Percentiles rank a stretch among this genome's conserved stretches.
These are phyloP conservation scores for Colletotrichum sublineola DNA, from an alignment of 2,329 filamentous ascomycete species.

Conservation along the genomic window DNA sequence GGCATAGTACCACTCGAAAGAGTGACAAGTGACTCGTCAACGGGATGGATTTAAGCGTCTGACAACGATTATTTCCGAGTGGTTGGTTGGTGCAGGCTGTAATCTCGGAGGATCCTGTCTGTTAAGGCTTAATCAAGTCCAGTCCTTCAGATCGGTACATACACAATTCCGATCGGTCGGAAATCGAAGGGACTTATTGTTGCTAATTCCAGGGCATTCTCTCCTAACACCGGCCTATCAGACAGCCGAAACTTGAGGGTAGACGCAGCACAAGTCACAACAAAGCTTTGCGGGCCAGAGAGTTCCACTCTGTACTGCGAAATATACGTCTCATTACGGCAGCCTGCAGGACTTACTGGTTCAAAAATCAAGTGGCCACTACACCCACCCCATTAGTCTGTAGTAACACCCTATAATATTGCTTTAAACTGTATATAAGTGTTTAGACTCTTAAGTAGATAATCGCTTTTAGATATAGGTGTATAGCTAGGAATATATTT, in stretches of 20 bases:
- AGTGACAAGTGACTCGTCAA: neutral
- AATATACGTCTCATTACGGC: neutral
- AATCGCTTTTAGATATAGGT: too few relatives aligned
- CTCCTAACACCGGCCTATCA: conserved; percentile 13
- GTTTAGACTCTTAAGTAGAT: too few relatives aligned
- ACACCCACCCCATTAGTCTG: too few relatives aligned
- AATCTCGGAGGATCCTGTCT: too few relatives aligned
- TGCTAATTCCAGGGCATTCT: conserved; percentile 27
- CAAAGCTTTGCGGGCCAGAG: neutral
- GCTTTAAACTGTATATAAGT: too few relatives aligned
- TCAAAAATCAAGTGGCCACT: too few relatives aligned
- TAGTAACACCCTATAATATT: too few relatives aligned
- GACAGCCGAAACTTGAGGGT: neutral
- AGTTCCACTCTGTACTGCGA: neutral
- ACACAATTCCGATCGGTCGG: conserved; percentile 29
- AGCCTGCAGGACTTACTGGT: too few relatives aligned
- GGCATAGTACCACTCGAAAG: neutral
- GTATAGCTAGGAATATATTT: too few relatives aligned
- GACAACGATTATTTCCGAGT: neutral
- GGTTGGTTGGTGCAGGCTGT: neutral
- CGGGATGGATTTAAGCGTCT: neutral
- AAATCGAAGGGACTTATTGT: conserved; percentile 16
- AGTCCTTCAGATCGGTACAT: neutral
- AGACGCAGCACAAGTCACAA: neutral
- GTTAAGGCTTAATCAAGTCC: conserved; percentile 9